A percentile compares a stretch with the other conserved stretches of the same genome.
Conservation (phyloP, 1,139 yeast genomes). For the Candida labiduridarum region DNA sequence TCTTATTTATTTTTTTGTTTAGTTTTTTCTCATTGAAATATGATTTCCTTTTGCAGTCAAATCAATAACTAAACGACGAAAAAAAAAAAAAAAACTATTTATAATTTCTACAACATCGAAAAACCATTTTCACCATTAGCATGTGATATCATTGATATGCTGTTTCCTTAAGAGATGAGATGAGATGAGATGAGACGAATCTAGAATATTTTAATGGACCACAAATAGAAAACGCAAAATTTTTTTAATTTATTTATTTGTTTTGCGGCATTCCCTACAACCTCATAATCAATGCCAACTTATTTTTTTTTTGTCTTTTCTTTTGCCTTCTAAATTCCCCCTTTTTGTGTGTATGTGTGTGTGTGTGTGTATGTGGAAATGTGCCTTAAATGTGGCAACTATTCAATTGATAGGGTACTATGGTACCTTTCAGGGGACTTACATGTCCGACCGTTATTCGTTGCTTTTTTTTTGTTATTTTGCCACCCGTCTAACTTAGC, state of each 20-base stretch:
- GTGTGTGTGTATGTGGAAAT: no score
- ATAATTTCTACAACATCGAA: background rate
- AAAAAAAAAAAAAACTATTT: background rate
- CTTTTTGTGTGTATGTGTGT: no score
- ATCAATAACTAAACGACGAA: background rate
- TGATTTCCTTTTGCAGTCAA: conserved; percentile 4
- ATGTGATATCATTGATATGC: no score
- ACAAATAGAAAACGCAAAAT: no score
- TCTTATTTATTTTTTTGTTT: background rate
- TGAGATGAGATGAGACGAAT: no score
- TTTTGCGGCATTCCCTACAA: no score
- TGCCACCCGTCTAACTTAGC: background rate
- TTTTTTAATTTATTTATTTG: no score
- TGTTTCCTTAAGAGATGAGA: no score
- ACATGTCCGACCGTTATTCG: background rate
- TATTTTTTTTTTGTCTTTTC: no score
- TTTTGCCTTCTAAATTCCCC: no score
- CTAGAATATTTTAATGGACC: background rate
- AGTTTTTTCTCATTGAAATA: background rate
- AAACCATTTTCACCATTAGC: background rate
- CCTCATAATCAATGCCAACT: no score
- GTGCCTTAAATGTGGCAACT: background rate
- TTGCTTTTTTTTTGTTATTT: background rate
- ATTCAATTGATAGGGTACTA: background rate
- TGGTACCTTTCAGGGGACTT: background rate